Evolutionary conservation across 257 asterid genomes (phyloP).

Genomic region (Nicotiana tomentosiformis): DNA sequence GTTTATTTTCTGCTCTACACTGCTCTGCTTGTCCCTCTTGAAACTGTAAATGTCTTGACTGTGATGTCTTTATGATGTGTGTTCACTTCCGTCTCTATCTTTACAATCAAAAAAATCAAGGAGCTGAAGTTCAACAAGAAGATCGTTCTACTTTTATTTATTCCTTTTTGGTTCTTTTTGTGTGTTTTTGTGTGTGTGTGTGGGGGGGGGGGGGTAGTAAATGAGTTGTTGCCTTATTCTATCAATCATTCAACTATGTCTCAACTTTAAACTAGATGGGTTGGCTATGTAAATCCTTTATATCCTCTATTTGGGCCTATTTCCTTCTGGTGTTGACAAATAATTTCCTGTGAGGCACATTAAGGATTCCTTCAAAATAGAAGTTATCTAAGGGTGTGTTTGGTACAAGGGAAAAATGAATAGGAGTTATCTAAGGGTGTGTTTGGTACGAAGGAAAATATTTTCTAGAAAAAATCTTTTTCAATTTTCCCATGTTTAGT

Average conservation of each 20-base stretch:
- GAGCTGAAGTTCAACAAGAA: neutral
- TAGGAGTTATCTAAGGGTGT: too few relatives aligned
- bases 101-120: neutral
- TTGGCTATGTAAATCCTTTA: neutral
- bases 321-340: neutral
- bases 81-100: neutral
- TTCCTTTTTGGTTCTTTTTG: neutral
- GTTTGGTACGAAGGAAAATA: too few relatives aligned
- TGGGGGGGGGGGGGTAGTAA: neutral
- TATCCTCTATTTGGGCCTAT: neutral
- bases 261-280: neutral
- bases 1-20: slow-evolving; percentile 27
- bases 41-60: neutral
- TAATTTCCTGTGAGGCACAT: neutral
- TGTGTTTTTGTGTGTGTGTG: too few relatives aligned
- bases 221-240: neutral
- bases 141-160: neutral
- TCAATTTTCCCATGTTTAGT: too few relatives aligned
- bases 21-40: neutral
- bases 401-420: too few relatives aligned
- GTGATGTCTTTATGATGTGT: neutral
- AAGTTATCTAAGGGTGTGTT: neutral
- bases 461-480: too few relatives aligned
- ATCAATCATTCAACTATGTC: neutral
- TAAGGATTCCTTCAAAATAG: neutral